Evolutionary conservation across 441 rosid genomes (phyloP).

Genomic region (Pelargonium fulgidum): DNA sequence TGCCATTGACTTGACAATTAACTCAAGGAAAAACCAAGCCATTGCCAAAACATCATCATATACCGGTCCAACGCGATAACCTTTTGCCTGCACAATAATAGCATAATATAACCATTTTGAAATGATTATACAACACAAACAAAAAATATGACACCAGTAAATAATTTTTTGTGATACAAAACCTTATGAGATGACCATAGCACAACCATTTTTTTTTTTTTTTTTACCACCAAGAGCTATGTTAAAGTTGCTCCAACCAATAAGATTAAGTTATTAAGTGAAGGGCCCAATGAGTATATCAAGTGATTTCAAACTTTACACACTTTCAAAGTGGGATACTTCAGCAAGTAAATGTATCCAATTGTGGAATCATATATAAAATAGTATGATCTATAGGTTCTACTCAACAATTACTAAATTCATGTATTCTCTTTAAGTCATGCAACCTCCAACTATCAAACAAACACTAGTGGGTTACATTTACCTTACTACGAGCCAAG

Average conservation of each 20-base stretch:
- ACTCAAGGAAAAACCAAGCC: slow-evolving; percentile 99
- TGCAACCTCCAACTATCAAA: slow-evolving; percentile 2
- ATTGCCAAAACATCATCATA: slow-evolving; percentile 98
- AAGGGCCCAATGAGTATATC: no score
- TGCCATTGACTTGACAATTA: slow-evolving; percentile 97
- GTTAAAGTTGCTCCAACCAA: no score
- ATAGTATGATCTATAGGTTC: not conserved
- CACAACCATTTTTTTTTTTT: not conserved
- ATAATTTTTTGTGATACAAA: not conserved
- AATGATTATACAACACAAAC: slow-evolving; percentile 7
- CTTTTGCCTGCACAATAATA: slow-evolving; percentile 77
- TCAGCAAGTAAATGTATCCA: not conserved
- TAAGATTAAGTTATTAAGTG: no score
- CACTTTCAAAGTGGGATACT: no score
- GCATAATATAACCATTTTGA: slow-evolving; percentile 4
- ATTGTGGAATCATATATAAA: not conserved
- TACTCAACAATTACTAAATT: not conserved
- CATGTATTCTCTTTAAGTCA: not conserved
- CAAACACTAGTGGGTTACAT: slow-evolving; percentile 8
- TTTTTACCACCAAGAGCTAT: no score
- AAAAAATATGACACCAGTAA: not conserved
- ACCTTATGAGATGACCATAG: not conserved
- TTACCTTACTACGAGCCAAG: slow-evolving; percentile 98
- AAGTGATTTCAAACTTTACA: no score
- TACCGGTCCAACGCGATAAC: slow-evolving; percentile 99